Evolutionary conservation across 2,329 filamentous ascomycete genomes (phyloP).

Genomic region (Sclerotinia minor): DNA sequence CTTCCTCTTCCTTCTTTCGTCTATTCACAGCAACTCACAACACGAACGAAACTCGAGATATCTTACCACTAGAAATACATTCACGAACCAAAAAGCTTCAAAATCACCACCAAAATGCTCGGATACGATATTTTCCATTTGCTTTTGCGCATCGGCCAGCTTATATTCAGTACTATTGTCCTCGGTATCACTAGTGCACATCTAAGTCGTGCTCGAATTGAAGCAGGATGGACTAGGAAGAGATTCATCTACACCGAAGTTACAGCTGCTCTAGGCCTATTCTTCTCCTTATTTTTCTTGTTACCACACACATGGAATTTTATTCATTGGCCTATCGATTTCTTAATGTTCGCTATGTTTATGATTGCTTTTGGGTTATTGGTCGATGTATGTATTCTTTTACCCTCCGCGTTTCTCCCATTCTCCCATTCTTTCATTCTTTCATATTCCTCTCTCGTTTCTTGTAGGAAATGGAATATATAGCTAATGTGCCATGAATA

Average conservation of each 20-base stretch:
- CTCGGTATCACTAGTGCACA: conserved; percentile 11
- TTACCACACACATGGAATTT: conserved; percentile 69
- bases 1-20: not conserved
- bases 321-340: conserved; percentile 69
- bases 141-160: conserved; percentile 9
- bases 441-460: too few species aligned
- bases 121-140: not conserved
- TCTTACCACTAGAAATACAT: not conserved
- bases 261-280: conserved; percentile 61
- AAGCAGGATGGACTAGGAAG: conserved; percentile 11
- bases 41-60: not conserved
- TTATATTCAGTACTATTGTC: conserved; percentile 12
- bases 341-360: conserved; percentile 66
- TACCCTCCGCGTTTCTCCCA: not conserved
- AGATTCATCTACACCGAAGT: conserved; percentile 26
- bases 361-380: conserved; percentile 53
- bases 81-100: not conserved
- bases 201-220: not conserved
- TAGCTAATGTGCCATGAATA: not conserved
- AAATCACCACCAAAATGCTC: not conserved
- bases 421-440: too few species aligned
- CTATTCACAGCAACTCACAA: not conserved
- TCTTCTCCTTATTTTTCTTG: conserved; percentile 70
- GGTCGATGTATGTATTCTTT: conserved; percentile 4
- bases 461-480: rapidly evolving